Percentiles rank a stretch among this genome's conserved stretches.
These are phyloP conservation scores for Sporisorium exsertum DNA, from an alignment of 1,284 basidiomycete species.

Conservation along the genomic window DNA sequence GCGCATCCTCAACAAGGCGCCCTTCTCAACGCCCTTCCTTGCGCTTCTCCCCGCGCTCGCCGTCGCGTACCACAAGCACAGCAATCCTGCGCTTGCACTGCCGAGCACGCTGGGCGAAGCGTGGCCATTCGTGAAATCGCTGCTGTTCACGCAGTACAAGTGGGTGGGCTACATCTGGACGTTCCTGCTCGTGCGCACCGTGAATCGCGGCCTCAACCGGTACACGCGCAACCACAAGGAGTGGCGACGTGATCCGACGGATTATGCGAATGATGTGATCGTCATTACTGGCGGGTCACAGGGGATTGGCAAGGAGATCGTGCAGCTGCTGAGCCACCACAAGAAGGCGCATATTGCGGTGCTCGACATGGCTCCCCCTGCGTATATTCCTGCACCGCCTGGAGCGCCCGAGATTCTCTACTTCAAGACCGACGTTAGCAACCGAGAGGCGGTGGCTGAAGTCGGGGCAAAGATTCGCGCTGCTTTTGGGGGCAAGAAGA, in stretches of 20 bases:
- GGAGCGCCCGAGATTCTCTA: constrained; percentile 66
- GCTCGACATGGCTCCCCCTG: constrained; percentile 63
- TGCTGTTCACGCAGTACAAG: constrained; percentile 55
- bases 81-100: constrained; percentile 4
- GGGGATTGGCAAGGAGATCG: constrained; percentile 67
- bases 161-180: constrained; percentile 55
- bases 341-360: constrained; percentile 63
- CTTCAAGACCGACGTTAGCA: constrained; percentile 65
- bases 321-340: constrained; percentile 59
- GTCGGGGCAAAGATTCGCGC: constrained; percentile 58
- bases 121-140: constrained; percentile 25
- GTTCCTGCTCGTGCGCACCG: constrained; percentile 53
- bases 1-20: constrained; percentile 50
- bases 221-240: constrained; percentile 58
- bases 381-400: constrained; percentile 57
- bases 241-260: constrained; percentile 51
- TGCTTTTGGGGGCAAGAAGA: constrained; percentile 47
- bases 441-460: constrained; percentile 52
- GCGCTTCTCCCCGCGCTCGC: constrained; percentile 55
- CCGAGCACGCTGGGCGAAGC: constrained; percentile 14
- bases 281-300: constrained; percentile 67
- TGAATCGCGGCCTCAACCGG: constrained; percentile 57
- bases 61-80: constrained; percentile 50
- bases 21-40: constrained; percentile 60
- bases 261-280: constrained; percentile 63